Conservation (phyloP, 345 rosid genomes). For the Alliaria petiolata region DNA sequence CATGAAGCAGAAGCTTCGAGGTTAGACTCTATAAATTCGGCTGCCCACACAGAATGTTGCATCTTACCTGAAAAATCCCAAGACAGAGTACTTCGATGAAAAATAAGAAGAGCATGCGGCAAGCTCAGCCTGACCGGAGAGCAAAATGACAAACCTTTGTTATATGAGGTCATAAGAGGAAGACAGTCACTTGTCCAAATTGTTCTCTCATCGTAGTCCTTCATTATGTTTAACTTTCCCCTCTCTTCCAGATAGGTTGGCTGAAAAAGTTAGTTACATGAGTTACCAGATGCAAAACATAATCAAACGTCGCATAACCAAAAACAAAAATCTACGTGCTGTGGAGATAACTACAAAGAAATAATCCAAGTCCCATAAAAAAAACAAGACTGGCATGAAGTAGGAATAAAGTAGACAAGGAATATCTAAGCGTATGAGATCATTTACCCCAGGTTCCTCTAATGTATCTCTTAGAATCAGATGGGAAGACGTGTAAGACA, state of each 20-base stretch:
- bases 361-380: not conserved
- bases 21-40: constrained; percentile 57
- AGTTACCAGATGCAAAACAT: constrained; percentile 1
- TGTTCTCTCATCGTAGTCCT: constrained; percentile 82
- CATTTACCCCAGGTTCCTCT: constrained; percentile 78
- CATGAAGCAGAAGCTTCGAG: constrained; percentile 44
- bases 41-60: constrained; percentile 95
- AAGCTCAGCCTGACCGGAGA: constrained; percentile 7
- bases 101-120: not conserved
- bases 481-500: constrained; percentile 57
- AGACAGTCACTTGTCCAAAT: constrained; percentile 85
- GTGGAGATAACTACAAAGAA: not conserved
- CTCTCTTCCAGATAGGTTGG: constrained; percentile 75
- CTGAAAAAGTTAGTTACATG: constrained; percentile 39
- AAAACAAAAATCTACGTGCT: not conserved
- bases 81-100: constrained; percentile 9
- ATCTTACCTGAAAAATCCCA: constrained; percentile 63
- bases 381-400: constrained; percentile 9
- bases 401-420: constrained; percentile 14
- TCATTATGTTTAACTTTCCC: constrained; percentile 74
- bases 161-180: constrained; percentile 84
- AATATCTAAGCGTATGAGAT: not conserved
- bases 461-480: constrained; percentile 71
- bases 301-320: constrained; percentile 5
- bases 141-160: constrained; percentile 53